Evolutionary conservation across 176 grass and related monocot genomes (phyloP).

Genomic region (Puccinellia tenuiflora): DNA sequence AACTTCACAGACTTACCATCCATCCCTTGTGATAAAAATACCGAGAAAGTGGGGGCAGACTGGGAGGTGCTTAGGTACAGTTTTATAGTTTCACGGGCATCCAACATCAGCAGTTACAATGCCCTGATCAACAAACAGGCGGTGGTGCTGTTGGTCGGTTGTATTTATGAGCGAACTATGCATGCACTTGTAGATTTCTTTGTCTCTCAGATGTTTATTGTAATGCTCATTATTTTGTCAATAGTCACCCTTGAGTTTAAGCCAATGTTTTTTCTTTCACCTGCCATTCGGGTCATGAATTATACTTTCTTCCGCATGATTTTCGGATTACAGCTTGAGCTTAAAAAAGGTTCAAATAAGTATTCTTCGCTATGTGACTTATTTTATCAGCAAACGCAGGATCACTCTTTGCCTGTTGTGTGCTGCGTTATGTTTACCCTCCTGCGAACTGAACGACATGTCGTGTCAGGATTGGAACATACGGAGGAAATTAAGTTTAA

Average conservation of each 20-base stretch:
- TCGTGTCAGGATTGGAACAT: not conserved
- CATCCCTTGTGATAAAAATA: constrained; percentile 15
- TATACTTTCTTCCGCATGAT: not conserved
- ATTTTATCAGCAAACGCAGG: not conserved
- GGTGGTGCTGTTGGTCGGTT: constrained; percentile 19
- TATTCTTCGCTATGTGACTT: not conserved
- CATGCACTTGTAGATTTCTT: constrained; percentile 19
- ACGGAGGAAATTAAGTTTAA: not conserved
- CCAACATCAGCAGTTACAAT: constrained; percentile 19
- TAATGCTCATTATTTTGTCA: constrained; percentile 46
- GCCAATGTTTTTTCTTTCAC: not conserved
- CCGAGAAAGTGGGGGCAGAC: constrained; percentile 7
- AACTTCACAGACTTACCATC: constrained; percentile 18
- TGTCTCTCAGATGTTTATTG: constrained; percentile 20
- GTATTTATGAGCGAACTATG: constrained; percentile 46
- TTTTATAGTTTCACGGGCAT: constrained; percentile 37
- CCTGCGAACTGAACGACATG: not conserved
- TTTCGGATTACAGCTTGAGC: not conserved
- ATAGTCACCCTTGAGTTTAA: constrained; percentile 32
- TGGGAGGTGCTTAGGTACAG: constrained; percentile 43
- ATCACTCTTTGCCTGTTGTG: not conserved
- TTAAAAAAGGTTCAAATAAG: not conserved
- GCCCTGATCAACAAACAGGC: constrained; percentile 20
- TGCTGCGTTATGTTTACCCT: not conserved
- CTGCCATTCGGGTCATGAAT: not conserved